Evolutionary conservation across 163 green algal species (phyloP).

Genomic region (Scenedesmus sp.): DNA sequence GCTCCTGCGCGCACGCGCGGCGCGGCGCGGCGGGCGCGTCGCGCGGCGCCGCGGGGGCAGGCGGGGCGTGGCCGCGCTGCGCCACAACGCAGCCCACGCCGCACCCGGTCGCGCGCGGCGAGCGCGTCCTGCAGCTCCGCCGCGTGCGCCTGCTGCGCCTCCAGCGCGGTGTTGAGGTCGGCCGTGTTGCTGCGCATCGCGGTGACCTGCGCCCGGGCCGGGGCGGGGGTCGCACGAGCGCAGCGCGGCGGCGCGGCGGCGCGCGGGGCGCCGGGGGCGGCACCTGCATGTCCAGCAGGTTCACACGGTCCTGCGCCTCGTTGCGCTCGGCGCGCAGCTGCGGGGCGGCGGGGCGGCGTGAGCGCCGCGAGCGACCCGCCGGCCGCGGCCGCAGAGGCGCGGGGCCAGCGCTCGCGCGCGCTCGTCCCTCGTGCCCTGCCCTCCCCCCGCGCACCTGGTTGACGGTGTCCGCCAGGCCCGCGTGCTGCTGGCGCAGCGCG

Average conservation of each 20-base stretch:
- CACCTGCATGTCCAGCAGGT: conserved; percentile 37
- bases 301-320: conserved; percentile 24
- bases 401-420: too few relatives aligned
- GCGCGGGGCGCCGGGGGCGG: too few relatives aligned
- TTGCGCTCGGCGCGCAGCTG: conserved; percentile 36
- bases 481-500: neutral
- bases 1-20: too few relatives aligned
- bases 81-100: neutral
- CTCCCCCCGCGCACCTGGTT: neutral
- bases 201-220: too few relatives aligned
- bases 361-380: too few relatives aligned
- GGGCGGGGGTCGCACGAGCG: too few relatives aligned
- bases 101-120: conserved; percentile 20
- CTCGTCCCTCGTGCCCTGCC: too few relatives aligned
- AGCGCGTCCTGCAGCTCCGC: conserved; percentile 10
- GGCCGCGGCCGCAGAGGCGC: too few relatives aligned
- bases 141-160: conserved; percentile 19
- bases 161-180: conserved; percentile 17
- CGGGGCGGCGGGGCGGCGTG: neutral
- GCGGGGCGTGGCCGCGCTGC: too few relatives aligned
- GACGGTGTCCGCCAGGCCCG: neutral
- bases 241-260: too few relatives aligned
- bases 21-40: neutral
- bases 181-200: conserved; percentile 29
- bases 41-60: too few relatives aligned